Evolutionary conservation across 208 protist species (phyloP), one percentile per base, ranked within the genome.

Genomic region (Eutreptiella sp.): DNA sequence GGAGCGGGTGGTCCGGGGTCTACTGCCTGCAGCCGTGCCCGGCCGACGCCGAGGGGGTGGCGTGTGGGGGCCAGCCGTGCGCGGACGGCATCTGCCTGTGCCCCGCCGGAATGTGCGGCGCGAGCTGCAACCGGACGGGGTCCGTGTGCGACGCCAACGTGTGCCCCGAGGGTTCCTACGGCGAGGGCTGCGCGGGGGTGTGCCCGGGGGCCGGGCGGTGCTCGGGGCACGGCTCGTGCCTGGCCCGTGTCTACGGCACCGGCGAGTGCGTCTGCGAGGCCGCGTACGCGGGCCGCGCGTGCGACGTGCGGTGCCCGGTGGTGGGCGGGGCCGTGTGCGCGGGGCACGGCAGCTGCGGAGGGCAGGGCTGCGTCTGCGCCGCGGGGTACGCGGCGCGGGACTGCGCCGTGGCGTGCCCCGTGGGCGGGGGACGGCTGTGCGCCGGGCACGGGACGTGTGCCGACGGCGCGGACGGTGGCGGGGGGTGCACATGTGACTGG

Each of bases 401-500:
- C 26, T 64, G 58, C 58, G 43, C 9, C 27, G 11, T 4, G n/a
- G 48, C 24, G 46, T 64, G 58, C 34, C 58, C 58, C 5, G 19
- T 43, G n/a, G n/a, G n/a, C n/a, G n/a, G 14, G n/a, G 50, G 50
- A 11, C 50, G 31, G 36, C 9, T 24, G 9, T 48, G 43, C 43
- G 14, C 9, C 26, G 43, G 43, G 16, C 58, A 64, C 5, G 58
- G 58, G 4, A 24, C 5, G 5, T 64, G 58, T 24, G 23, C 33
- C 34, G 58, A 64, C 34, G 58, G 58, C 9, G 7, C 7, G 9
- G 26, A 27, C 9, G 58, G 58, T 14, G 38, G 7, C 21, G 58
- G 58, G 28, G 5, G 14, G 32, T 64, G 58, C 53, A 63, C 45
- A 4, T 64, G 58, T 62, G 19, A 64, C 5, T 9, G 14, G 28